phyloP scores from a whole-genome alignment of 2,329 filamentous ascomycete genomes.

The Fusarium euwallaceae region DNA sequence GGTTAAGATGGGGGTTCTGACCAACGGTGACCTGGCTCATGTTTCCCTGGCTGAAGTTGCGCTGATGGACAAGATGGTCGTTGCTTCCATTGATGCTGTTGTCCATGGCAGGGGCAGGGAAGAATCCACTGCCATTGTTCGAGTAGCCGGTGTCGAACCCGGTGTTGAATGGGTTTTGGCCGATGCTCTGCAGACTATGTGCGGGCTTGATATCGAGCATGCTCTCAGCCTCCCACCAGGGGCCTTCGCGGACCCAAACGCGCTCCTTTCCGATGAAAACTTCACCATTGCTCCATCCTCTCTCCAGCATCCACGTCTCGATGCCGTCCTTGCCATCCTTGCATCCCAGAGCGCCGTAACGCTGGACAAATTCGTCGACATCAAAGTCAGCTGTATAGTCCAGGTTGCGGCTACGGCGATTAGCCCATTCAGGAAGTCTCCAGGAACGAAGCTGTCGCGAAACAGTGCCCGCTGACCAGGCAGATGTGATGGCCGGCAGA shows the following conservation, averaged over 20 bases:
- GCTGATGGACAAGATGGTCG: constrained; percentile 77
- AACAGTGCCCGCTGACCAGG: constrained; percentile 93
- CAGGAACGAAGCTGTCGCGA: constrained; percentile 94
- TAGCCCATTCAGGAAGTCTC: constrained; percentile 96
- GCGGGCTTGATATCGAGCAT: constrained; percentile 91
- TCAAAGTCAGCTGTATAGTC: constrained; percentile 99
- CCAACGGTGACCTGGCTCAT: constrained; percentile 66
- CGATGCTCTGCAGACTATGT: constrained; percentile 58
- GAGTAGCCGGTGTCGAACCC: constrained; percentile 80
- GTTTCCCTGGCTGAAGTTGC: constrained; percentile 69
- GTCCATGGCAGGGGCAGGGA: constrained; percentile 72
- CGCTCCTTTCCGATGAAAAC: constrained; percentile 91
- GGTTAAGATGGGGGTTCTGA: constrained; percentile 51
- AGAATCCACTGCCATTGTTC: constrained; percentile 76
- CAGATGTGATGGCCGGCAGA: constrained; percentile 78
- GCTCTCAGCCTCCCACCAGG: constrained; percentile 98
- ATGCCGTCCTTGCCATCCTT: constrained; percentile 92
- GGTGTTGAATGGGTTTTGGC: constrained; percentile 60
- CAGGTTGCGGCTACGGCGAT: constrained; percentile 88
- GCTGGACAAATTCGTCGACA: constrained; percentile 87
- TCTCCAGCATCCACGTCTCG: constrained; percentile 92
- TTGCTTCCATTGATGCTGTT: constrained; percentile 75
- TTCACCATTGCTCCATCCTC: constrained; percentile 98
- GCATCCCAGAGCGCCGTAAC: constrained; percentile 88
- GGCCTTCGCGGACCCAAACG: constrained; percentile 92